These are phyloP conservation scores for Fusarium tricinctum DNA, from an alignment of 2,329 filamentous ascomycete species.

Conservation along the genomic window DNA sequence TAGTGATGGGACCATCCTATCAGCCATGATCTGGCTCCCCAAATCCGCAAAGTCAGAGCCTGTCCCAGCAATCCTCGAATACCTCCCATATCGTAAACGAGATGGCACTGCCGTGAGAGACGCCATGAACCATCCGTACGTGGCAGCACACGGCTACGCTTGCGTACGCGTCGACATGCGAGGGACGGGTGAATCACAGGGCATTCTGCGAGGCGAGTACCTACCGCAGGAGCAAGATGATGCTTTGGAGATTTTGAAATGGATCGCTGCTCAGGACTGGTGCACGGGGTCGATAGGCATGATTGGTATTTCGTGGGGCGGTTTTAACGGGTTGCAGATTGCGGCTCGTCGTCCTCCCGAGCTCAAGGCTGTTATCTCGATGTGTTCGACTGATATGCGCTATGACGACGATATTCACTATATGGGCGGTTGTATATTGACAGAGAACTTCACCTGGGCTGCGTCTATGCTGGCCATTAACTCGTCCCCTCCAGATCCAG, in stretches of 20 bases:
- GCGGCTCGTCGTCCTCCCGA: conserved; percentile 2
- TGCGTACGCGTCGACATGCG: conserved; percentile 11
- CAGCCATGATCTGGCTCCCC: conserved; percentile 16
- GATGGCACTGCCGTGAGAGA: conserved; percentile 11
- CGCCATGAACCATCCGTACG: conserved; percentile 17
- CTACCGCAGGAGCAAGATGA: conserved; percentile 12
- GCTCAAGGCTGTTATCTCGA: conserved; percentile 13
- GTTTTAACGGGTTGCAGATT: conserved; percentile 16
- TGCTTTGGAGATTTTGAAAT: conserved; percentile 2
- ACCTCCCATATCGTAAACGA: conserved; percentile 9
- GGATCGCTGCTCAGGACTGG: conserved; percentile 9
- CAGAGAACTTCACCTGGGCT: conserved; percentile 15
- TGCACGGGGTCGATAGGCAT: conserved; percentile 17
- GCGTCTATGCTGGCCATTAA: conserved; percentile 18
- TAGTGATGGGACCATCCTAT: conserved; percentile 9
- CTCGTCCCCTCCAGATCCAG: conserved; percentile 12
- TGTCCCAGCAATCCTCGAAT: conserved; percentile 16
- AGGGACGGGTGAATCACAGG: conserved; percentile 18
- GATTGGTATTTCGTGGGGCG: conserved; percentile 20
- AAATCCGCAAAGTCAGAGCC: conserved; percentile 5
- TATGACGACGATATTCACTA: conserved; percentile 22
- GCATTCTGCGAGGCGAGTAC: conserved; percentile 5
- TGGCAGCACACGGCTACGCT: conserved; percentile 5
- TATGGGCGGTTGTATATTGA: conserved; percentile 18
- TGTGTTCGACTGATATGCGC: conserved; percentile 10